A percentile compares a stretch with the other conserved stretches of the same genome.
Evolutionary conservation across 2,329 filamentous ascomycete genomes (phyloP).

Genomic region (Verticillium tricorpus): DNA sequence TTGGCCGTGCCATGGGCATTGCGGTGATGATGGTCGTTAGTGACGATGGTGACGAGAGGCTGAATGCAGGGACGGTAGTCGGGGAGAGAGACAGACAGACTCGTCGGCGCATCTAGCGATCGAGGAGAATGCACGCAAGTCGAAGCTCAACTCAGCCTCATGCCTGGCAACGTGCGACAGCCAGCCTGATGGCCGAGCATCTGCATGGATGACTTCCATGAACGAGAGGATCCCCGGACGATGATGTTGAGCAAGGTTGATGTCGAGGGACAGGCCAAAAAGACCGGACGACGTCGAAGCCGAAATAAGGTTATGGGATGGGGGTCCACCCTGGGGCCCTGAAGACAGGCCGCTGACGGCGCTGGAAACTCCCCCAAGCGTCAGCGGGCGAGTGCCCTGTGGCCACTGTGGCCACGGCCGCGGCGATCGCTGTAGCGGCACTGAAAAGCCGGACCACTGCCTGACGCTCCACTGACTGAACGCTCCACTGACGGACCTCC

Average conservation of each 20-base stretch:
- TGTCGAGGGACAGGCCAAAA: slow-evolving; percentile 7
- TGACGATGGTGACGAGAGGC: too few relatives aligned
- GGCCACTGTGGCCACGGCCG: too few relatives aligned
- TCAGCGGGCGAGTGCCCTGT: background rate
- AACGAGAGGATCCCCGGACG: background rate
- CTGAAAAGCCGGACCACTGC: too few relatives aligned
- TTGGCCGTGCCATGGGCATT: too few relatives aligned
- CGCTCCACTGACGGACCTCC: too few relatives aligned
- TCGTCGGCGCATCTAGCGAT: too few relatives aligned
- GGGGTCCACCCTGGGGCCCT: background rate
- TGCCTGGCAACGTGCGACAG: background rate
- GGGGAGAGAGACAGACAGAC: too few relatives aligned
- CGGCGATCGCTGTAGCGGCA: too few relatives aligned
- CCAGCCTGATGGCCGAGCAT: background rate
- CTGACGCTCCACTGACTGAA: too few relatives aligned
- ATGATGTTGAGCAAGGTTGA: slow-evolving; percentile 5
- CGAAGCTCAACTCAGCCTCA: background rate
- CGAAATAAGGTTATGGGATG: slow-evolving; percentile 27
- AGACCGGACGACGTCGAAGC: slow-evolving; percentile 21
- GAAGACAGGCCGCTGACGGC: background rate
- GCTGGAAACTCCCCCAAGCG: background rate
- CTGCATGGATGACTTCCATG: background rate
- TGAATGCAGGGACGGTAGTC: too few relatives aligned
- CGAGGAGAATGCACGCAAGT: too few relatives aligned
- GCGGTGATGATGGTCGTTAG: too few relatives aligned